Base-by-base conservation (phyloP, 768 basidiomycete genomes). In the Hirschioporus abietinus region DNA sequence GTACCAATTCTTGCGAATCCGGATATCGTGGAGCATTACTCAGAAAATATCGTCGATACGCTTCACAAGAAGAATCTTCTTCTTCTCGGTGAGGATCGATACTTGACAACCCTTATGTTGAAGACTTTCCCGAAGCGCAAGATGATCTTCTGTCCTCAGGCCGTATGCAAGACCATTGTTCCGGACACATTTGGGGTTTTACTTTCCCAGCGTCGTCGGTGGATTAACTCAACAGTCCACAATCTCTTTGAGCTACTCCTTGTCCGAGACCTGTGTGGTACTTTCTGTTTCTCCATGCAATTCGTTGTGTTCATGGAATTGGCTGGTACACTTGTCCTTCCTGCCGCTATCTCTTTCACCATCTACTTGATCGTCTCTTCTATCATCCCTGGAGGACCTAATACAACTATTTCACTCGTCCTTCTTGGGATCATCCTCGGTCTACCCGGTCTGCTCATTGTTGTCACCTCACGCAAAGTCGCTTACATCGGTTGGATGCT, bases 261-360 rank as follows among this genome's bases (percentile, higher is more conserved):
- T 63, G 96, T 99, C 26, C 88, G 96, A 25, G 97, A 99, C 77
- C 87, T 99, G n/a, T 99, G 96, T 71, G 97, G 97, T 61, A 98
- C 96, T 1, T 99, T 99, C 89, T 99, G 97, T 82, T 99, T 99
- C 86, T 96, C 94, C 12, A 98, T 98, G 96, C 96, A 97, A 81
- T 98, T 98, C 74, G 95, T 98, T 71, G 94, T 96, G 36, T 95
- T 91, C 75, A 99, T 99, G 96, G 97, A 99, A 75, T 82, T 99
- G 69, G 88, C 92, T 68, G 96, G 96, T 74, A 99, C 97, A 1
- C 84, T 99, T 69, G 96, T 99, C 30, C 83, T 99, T 25, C 97
- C 97, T 24, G 97, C 96, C 57, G 96, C 97, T 69, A 99, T 99
- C 79, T 87, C 93, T 52, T 99, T 99, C 83, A 99, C 97, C 0